A percentile compares a stretch with the other conserved stretches of the same genome.
phyloP scores from a whole-genome alignment of 306 rosid genomes.

The Ziziphus jujuba region DNA sequence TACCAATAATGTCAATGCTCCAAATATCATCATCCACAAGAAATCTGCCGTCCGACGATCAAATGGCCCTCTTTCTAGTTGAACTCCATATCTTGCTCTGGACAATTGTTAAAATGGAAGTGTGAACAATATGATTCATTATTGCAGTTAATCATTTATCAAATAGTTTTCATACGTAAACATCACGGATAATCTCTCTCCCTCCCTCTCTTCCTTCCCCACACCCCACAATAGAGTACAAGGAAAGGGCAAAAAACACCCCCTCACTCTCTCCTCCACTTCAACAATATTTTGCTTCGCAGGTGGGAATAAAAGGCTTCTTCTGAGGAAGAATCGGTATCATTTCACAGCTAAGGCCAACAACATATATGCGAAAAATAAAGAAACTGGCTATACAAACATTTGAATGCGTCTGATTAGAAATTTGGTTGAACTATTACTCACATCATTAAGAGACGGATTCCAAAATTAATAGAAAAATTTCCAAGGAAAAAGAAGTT shows the following conservation, averaged over 20 bases:
- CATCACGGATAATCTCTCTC: not conserved
- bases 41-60: conserved; percentile 91
- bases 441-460: conserved; percentile 93
- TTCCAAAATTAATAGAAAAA: conserved; percentile 86
- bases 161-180: not conserved
- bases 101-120: conserved; percentile 18
- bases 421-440: conserved; percentile 21
- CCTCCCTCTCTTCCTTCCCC: not conserved
- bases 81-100: conserved; percentile 96
- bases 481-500: conserved; percentile 86
- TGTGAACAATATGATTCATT: conserved; percentile 1
- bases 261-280: not conserved
- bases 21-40: conserved; percentile 98
- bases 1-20: conserved; percentile 68
- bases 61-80: conserved; percentile 88
- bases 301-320: not conserved
- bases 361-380: not conserved
- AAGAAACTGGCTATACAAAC: conserved; percentile 5
- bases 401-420: not conserved
- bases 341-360: not conserved
- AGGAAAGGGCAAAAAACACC: too few relatives aligned
- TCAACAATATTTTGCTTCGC: not conserved
- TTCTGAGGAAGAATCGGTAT: not conserved
- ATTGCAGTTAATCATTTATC: not conserved
- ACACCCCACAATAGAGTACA: not conserved